Evolutionary conservation across 1,139 yeast species (phyloP), one percentile per base, ranked within the genome.

Genomic region (Zhuliangozyma blackwelliae): DNA sequence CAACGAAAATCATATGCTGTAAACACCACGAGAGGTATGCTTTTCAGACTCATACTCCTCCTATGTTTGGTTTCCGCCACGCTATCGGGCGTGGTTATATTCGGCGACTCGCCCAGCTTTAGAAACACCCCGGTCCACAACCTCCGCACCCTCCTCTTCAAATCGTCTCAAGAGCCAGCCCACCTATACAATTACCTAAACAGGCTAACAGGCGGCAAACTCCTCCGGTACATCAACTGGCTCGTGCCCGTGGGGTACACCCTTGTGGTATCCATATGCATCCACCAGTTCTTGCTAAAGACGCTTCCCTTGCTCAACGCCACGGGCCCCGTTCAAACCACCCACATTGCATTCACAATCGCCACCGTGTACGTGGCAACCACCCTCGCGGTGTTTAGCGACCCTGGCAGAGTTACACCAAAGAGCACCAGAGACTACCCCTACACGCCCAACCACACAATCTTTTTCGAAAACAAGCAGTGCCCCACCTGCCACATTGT

Each of bases 401-500:
- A 77, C 46, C 90, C 95, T 0, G 90, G 89, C 0, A 44, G 33
- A 35, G 58, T 47, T 27, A 49, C 48, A 41, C 11, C 32, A 9
- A 21, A 25, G n/a, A 70, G 60, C 45, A 10, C 38, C 21, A 28
- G 28, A 20, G 6, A 19, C 9, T 43, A 43, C 27, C 34, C 33
- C 2, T 43, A 31, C 19, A 26, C 22, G 2, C 38, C 43, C 20
- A 89, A 89, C 55, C 65, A 71, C 13, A 56, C 87, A 28, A 71
- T 87, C 19, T 88, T 74, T 56, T 75, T 75, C 50, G 63, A 72
- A 7, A 61, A 55, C 25, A 56, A 55, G 33, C 36, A 38, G 3
- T 69, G 76, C 45, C 39, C 57, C 5, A 86, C 97, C 0, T 92
- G 98, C 55, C 59, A 67, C 2, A 48, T 71, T n/a, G 54, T 60